Evolutionary conservation across 2,329 filamentous ascomycete genomes (phyloP), one percentile per base, ranked within the genome.

Genomic region (Cordyceps tenuipes): DNA sequence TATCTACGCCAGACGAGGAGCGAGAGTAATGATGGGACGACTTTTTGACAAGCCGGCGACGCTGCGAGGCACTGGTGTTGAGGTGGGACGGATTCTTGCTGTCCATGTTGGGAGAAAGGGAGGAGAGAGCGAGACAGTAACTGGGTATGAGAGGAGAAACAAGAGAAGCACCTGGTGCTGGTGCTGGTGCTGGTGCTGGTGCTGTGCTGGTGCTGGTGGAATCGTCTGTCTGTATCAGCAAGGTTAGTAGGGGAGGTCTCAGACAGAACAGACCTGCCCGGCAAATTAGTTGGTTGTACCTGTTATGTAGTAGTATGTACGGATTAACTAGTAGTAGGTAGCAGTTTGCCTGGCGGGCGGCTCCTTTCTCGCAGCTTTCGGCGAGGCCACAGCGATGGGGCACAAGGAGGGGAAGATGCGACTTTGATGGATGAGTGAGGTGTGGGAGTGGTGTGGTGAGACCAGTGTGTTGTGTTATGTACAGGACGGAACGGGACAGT

Each of bases 31-130:
- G 74, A 65, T 78, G 74, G 48, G 76, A 74, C 61, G 82, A 82
- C 71, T 83, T 84, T 77, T 87, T 87, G 69, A 82, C 81, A 65
- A 87, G 81, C 70, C 75, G 79, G 73, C 83, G 82, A 73, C 84
- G 82, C 65, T 81, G 77, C 62, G 77, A 79, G 67, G 43, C 10
- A 46, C 68, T 74, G 73, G 75, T 74, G 74, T 75, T 75, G 69
- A 73, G n/a, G 47, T 50, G 71, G 65, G 72, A 68, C 69, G 71
- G 71, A 68, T 72, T 72, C 67, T 71, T 74, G 69, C 19, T 59
- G 71, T 80, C 78, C 78, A 80, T 80, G 75, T 74, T 78, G 70
- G 50, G 43, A n/a, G 7, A n/a, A 13, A 13, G 43, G 34, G 31
- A 54, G 15, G 50, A 39, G 31, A 52, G 48, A 46, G 23, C 23